Evolutionary conservation across 139 green algal species (phyloP), one percentile per base, ranked within the genome.

Genomic region (Prasinococcaceae sp.): DNA sequence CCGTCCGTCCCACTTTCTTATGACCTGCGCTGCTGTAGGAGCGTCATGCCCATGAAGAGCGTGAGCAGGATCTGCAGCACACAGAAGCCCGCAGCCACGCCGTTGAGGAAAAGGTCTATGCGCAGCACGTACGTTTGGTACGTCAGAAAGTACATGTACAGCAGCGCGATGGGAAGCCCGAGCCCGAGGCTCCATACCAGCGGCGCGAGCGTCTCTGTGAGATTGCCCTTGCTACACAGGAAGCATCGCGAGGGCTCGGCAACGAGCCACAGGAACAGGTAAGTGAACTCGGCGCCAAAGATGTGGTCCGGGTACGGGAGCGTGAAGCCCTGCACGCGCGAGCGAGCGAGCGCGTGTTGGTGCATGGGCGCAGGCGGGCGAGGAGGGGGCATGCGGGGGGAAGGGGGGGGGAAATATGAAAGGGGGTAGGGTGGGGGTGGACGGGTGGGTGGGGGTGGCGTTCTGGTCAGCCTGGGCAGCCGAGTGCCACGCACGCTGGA

Each of bases 81-180:
- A 22, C n/a, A 12, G 23, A 60, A 60, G 25, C 16, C 52, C 14
- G 50, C 8, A 6, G 6, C 19, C 22, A 60, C 26, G 12, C 16
- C 25, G 39, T 26, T 60, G 37, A 60, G 22, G 25, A 50, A 37
- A 16, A 28, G 39, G 37, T 60, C 52, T 5, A 50, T 47, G 14
- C 33, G 30, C 10, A 60, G 52, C 25, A 63, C 55, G 33, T 49
- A 63, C 19, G 55, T 55, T 30, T 63, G 55, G 42, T 17, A n/a
- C 30, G 36, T 14, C 30, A 54, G 35, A 30, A 55, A 63, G 55
- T 55, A 63, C 19, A 63, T 40, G 43, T 55, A 30, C 10, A 63
- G 30, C 12, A 47, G 17, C 6, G 47, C 9, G 19, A 55, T 23
- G 20, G 39, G 39, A 10, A 22, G 29, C n/a, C 42, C 24, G 20